Conservation (phyloP, 2,329 filamentous ascomycete species). For the Colletotrichum cordylinicola region DNA sequence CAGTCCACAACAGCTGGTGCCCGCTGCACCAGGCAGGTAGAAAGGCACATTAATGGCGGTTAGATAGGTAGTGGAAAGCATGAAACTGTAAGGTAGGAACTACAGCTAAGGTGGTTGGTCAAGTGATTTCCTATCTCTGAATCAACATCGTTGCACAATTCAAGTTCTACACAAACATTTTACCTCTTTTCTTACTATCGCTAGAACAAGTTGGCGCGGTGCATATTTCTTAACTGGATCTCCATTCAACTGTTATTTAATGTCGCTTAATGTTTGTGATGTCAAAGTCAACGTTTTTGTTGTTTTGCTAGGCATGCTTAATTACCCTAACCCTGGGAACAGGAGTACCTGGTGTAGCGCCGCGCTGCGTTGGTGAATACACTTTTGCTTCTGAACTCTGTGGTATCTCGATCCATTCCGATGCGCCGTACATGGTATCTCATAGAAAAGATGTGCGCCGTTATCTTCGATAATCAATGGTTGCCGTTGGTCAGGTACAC, state of each 20-base stretch:
- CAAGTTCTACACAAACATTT: background rate
- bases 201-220: background rate
- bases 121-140: background rate
- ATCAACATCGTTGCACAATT: background rate
- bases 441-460: background rate
- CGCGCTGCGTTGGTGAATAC: background rate
- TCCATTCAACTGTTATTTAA: background rate
- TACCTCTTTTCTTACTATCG: background rate
- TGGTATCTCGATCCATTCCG: background rate
- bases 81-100: background rate
- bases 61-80: background rate
- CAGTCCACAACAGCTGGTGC: background rate
- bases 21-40: background rate
- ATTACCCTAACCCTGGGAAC: background rate
- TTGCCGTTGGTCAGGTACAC: background rate
- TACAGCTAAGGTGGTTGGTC: background rate
- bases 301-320: background rate
- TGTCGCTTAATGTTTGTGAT: background rate
- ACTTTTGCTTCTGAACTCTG: background rate
- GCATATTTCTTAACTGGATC: background rate
- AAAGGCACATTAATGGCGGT: background rate
- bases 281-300: background rate
- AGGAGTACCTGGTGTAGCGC: background rate
- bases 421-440: constrained; percentile 1
- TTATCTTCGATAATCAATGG: background rate